These are phyloP conservation scores for Phaeosphaeria sp. DNA, from an alignment of 2,329 filamentous ascomycete genomes.

Conservation along the genomic window DNA sequence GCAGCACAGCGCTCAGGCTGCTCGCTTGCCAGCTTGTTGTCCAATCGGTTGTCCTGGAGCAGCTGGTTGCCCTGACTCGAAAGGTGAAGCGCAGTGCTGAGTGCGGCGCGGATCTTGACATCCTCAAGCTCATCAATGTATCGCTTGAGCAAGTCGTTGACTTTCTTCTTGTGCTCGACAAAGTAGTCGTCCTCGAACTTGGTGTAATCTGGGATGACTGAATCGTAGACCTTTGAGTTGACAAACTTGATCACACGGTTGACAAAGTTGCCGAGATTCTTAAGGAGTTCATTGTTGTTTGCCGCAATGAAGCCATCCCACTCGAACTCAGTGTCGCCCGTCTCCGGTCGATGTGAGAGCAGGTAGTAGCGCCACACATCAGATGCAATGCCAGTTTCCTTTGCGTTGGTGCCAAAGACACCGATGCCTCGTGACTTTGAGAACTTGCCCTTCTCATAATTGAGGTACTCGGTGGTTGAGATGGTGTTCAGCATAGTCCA, in stretches of 20 bases:
- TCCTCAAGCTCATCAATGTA: constrained; percentile 74
- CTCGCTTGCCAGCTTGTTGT: constrained; percentile 66
- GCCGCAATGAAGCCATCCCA: constrained; percentile 82
- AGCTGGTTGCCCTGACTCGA: constrained; percentile 67
- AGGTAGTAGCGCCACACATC: constrained; percentile 97
- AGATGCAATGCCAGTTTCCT: constrained; percentile 81
- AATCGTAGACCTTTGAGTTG: constrained; percentile 74
- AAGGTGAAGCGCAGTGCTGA: constrained; percentile 71
- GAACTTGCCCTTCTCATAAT: constrained; percentile 70
- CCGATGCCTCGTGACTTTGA: constrained; percentile 89
- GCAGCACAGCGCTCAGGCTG: constrained; percentile 66
- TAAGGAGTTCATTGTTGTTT: constrained; percentile 89
- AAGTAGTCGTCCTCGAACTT: constrained; percentile 57
- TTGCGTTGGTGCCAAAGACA: constrained; percentile 89
- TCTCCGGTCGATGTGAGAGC: constrained; percentile 83
- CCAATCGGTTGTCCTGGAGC: constrained; percentile 65
- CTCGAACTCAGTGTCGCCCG: constrained; percentile 86
- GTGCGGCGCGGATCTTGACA: constrained; percentile 72
- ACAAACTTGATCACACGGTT: constrained; percentile 70
- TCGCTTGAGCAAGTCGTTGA: constrained; percentile 69
- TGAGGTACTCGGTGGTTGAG: constrained; percentile 78
- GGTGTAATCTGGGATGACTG: constrained; percentile 71
- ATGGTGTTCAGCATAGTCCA: constrained; percentile 92
- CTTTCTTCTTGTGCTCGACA: constrained; percentile 61
- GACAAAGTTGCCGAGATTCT: constrained; percentile 70